A percentile compares a stretch with the other conserved stretches of the same genome.
Evolutionary conservation across 495 filamentous ascomycete genomes (phyloP).

Genomic region (Aspergillus sclerotioniger): DNA sequence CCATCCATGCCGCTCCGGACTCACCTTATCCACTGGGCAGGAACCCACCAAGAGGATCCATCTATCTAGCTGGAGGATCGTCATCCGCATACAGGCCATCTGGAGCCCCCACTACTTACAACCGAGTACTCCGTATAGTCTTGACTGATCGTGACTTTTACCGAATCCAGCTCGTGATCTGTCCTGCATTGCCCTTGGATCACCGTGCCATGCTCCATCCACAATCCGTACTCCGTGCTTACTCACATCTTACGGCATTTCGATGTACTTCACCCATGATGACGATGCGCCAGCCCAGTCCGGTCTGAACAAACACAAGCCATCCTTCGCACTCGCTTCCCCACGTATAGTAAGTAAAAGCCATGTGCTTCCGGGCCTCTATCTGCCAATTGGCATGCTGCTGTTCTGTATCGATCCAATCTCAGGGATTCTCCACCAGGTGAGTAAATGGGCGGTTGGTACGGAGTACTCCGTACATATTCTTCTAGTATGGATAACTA

Average conservation of each 20-base stretch:
- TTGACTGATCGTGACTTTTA: background rate
- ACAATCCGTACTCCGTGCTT: background rate
- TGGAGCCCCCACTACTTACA: background rate
- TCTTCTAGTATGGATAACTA: too few relatives aligned
- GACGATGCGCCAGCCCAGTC: background rate
- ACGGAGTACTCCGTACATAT: too few relatives aligned
- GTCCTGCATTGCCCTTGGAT: background rate
- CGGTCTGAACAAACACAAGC: too few relatives aligned
- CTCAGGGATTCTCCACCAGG: too few relatives aligned
- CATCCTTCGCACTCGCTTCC: too few relatives aligned
- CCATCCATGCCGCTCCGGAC: too few relatives aligned
- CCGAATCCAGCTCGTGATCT: background rate
- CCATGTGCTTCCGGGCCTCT: too few relatives aligned
- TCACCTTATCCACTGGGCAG: background rate
- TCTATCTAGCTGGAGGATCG: constrained; percentile 6
- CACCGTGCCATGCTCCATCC: background rate
- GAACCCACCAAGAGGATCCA: background rate
- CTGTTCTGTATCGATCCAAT: too few relatives aligned
- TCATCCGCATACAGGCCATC: constrained; percentile 7
- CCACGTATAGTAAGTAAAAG: too few relatives aligned
- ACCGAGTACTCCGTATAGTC: background rate
- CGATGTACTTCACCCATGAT: background rate
- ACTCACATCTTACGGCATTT: background rate
- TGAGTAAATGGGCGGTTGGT: too few relatives aligned
- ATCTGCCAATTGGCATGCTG: too few relatives aligned